Conservation (phyloP, 2,329 filamentous ascomycete species). For the Cordyceps cateniannulata region DNA sequence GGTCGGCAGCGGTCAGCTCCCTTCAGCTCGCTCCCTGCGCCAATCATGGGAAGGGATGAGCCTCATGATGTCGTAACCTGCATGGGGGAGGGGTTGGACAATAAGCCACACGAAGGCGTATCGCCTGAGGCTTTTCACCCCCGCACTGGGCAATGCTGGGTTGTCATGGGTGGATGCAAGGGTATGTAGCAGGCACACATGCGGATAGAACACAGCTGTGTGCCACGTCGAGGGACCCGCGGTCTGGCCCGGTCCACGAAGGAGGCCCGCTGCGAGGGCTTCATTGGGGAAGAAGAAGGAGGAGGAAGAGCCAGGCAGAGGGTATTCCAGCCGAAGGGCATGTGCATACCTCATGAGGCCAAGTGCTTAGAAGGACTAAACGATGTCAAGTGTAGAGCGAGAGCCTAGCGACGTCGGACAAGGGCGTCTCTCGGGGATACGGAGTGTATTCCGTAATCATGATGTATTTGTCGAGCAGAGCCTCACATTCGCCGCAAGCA, state of each 20-base stretch:
- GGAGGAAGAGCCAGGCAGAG: neutral
- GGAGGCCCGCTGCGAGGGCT: neutral
- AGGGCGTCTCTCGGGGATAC: too few species aligned
- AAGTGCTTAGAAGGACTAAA: neutral
- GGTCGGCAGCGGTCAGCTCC: neutral
- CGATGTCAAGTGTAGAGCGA: neutral
- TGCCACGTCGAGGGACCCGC: neutral
- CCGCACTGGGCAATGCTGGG: neutral
- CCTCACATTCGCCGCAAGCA: neutral
- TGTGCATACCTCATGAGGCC: neutral
- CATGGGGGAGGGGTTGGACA: neutral
- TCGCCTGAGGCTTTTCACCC: neutral
- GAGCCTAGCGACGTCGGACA: neutral
- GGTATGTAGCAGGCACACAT: neutral
- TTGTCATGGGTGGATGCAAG: neutral
- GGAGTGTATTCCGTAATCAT: too few species aligned
- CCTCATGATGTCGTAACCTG: neutral
- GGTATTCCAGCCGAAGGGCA: neutral
- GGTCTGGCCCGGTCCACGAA: neutral
- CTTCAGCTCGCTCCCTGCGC: neutral
- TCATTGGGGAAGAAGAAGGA: neutral
- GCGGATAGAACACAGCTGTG: neutral
- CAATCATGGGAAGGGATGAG: neutral
- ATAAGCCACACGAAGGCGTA: slow-evolving; percentile 3
- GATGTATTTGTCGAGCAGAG: neutral